Evolutionary conservation across 495 filamentous ascomycete genomes (phyloP).

Genomic region (Lasiosphaeris hirsuta): DNA sequence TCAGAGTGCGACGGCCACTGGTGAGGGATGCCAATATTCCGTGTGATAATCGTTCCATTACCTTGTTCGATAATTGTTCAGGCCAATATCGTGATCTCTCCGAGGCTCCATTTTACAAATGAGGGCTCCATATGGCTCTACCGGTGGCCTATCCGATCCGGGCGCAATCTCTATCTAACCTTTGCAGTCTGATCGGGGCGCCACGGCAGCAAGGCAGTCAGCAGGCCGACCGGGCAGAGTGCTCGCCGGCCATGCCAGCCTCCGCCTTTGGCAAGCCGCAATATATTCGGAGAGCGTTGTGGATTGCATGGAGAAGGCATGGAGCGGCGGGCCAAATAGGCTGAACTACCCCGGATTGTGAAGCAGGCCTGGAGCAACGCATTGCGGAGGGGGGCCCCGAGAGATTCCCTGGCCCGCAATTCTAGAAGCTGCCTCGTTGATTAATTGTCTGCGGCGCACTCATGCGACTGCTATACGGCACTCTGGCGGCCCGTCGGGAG

Average conservation of each 20-base stretch:
- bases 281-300: slow-evolving; percentile 16
- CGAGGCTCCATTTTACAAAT: slow-evolving; percentile 9
- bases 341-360: slow-evolving; percentile 29
- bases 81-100: neutral
- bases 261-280: slow-evolving; percentile 12
- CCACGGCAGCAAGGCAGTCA: neutral
- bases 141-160: neutral
- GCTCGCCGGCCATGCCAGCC: slow-evolving; percentile 3
- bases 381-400: slow-evolving; percentile 24
- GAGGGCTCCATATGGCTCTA: slow-evolving; percentile 1
- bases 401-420: slow-evolving; percentile 7
- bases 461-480: neutral
- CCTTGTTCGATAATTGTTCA: too few relatives aligned
- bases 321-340: slow-evolving; percentile 15
- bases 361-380: neutral
- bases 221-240: neutral
- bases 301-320: slow-evolving; percentile 3
- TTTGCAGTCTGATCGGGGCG: slow-evolving; percentile 6
- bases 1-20: too few relatives aligned
- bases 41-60: too few relatives aligned
- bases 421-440: slow-evolving; percentile 15
- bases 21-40: too few relatives aligned
- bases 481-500: slow-evolving; percentile 8
- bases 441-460: neutral
- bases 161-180: slow-evolving; percentile 17